These are phyloP conservation scores for Eustoma russellianum DNA, from an alignment of 257 asterid genomes.

Conservation along the genomic window DNA sequence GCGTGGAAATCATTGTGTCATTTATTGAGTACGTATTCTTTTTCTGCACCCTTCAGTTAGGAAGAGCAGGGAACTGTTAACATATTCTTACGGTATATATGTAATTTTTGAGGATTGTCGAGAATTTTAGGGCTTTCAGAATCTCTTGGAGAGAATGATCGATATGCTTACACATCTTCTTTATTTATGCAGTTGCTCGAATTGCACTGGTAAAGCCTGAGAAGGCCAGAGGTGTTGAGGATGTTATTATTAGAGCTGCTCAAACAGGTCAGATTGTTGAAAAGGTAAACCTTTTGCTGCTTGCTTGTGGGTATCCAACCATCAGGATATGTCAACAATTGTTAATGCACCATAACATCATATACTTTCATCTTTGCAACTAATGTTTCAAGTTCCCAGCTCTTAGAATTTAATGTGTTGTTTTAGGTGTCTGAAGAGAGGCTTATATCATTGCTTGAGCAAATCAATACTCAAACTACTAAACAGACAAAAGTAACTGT, in stretches of 20 bases:
- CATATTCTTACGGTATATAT: too few species aligned
- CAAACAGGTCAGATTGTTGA: conserved; percentile 79
- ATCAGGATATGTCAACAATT: too few species aligned
- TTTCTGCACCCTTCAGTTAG: too few species aligned
- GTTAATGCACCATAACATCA: too few species aligned
- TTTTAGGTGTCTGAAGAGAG: conserved; percentile 82
- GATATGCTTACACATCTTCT: background rate
- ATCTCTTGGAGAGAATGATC: too few species aligned
- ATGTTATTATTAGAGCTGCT: conserved; percentile 80
- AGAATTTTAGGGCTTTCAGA: too few species aligned
- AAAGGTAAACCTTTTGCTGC: conserved; percentile 38
- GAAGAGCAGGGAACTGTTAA: too few species aligned
- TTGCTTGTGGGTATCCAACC: background rate
- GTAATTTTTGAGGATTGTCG: too few species aligned
- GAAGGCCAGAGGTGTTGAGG: conserved; percentile 97
- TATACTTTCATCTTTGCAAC: too few species aligned
- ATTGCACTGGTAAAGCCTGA: conserved; percentile 97
- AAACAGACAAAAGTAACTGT: conserved; percentile 95
- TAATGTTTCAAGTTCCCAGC: background rate
- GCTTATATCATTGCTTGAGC: conserved; percentile 86
- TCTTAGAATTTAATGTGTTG: too few species aligned
- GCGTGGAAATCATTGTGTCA: too few species aligned
- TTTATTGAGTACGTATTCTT: too few species aligned
- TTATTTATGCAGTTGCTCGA: conserved; percentile 68
- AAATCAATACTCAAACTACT: conserved; percentile 85